phyloP scores from a whole-genome alignment of 2,329 filamentous ascomycete species.

The Sporothrix humicola region DNA sequence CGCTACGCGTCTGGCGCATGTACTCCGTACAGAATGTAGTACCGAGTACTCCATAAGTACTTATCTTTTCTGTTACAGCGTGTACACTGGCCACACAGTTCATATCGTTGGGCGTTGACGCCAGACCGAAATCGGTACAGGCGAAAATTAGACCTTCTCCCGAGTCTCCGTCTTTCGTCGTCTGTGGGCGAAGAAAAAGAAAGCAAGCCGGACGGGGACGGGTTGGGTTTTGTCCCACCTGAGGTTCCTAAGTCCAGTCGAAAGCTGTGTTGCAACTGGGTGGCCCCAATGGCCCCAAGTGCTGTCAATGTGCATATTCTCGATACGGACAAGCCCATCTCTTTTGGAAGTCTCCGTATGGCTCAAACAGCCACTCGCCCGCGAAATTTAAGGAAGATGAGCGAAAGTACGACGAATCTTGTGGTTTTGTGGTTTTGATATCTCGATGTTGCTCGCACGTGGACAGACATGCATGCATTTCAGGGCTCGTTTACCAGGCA shows the following conservation, averaged over 20 bases:
- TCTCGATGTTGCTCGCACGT: not conserved
- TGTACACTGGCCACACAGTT: not conserved
- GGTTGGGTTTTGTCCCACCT: not conserved
- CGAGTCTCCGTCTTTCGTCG: not conserved
- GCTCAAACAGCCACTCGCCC: slow-evolving; percentile 4
- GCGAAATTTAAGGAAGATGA: not conserved
- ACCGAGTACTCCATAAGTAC: too few relatives aligned
- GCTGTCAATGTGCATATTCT: not conserved
- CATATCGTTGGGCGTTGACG: not conserved
- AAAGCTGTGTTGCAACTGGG: not conserved
- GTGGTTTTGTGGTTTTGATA: not conserved
- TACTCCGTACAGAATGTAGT: too few relatives aligned
- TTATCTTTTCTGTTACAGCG: not conserved
- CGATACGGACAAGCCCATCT: not conserved
- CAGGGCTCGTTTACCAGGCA: not conserved
- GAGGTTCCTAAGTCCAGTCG: not conserved
- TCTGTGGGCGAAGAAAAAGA: not conserved
- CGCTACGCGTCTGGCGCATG: too few relatives aligned
- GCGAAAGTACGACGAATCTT: too few relatives aligned
- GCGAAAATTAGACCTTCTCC: not conserved
- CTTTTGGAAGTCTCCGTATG: not conserved
- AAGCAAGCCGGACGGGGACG: not conserved
- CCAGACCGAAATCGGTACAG: not conserved
- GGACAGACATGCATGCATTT: slow-evolving; percentile 5
- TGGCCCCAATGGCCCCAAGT: not conserved